Evolutionary conservation across 2,329 filamentous ascomycete genomes (phyloP), one percentile per base, ranked within the genome.

Genomic region (Colletotrichum phormii): DNA sequence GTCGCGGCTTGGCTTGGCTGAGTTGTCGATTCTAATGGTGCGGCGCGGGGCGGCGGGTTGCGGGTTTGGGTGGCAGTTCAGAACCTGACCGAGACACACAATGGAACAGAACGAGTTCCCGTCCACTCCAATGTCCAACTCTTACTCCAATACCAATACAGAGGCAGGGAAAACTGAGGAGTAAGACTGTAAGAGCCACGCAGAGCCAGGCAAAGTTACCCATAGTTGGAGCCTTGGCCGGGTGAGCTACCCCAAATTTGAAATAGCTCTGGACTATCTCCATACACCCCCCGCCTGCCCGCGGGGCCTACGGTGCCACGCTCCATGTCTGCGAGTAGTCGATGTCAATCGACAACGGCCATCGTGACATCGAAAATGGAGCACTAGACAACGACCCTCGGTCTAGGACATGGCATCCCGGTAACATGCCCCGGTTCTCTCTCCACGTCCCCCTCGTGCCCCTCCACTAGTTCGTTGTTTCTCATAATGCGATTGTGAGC

Each of bases 341-440:
- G 24, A 49, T 72, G 65, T 55, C 54, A 64, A 72, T 72, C 53
- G 46, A 35, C 49, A 12, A 63, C 54, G 35, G 26, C 53, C 33
- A 37, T 72, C 66, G 66, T 72, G 49, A 60, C 60, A 69, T 70
- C 24, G 59, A 49, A 29, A 26, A 67, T 70, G 70, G 70, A 64
- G 70, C 64, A 22, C 33, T 13, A 18, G 26, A 24, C 60, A 42
- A 60, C 31, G 26, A 18, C 35, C 60, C 70, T 72, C 33, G 70
- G 65, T 54, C 26, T 22, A 61, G 37, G 54, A 64, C 54, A 54
- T 70, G 70, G 33, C 54, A 70, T 72, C 70, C 66, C 46, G 24
- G 70, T 33, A 18, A 49, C 8, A 22, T n/a, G 55, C 66, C 66
- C 42, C 66, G 55, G 29, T n/a, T 60, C 24, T 29, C 64, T 62